Evolutionary conservation across 2,329 filamentous ascomycete genomes (phyloP).

Genomic region (Diaporthe velutina): DNA sequence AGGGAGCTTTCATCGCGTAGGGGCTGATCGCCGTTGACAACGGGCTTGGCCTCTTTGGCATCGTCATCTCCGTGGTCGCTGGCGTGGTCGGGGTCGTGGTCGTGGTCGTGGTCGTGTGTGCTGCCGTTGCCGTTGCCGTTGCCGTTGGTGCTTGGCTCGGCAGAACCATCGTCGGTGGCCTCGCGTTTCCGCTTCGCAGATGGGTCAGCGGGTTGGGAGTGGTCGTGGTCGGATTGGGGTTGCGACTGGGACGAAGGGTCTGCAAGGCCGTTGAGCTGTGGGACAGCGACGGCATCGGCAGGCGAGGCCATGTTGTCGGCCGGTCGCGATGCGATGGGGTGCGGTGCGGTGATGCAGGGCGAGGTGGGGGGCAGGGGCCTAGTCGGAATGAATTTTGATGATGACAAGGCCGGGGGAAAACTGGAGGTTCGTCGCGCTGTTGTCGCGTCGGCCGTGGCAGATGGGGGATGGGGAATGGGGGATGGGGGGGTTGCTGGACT

Average conservation of each 20-base stretch:
- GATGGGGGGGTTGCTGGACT: constrained; percentile 12
- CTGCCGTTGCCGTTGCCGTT: background rate
- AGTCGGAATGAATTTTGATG: constrained; percentile 34
- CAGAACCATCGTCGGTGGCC: constrained; percentile 53
- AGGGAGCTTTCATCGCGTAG: constrained; percentile 51
- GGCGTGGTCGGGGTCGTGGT: constrained; percentile 48
- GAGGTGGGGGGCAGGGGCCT: constrained; percentile 32
- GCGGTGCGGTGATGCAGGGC: constrained; percentile 27
- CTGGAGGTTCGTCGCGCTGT: constrained; percentile 37
- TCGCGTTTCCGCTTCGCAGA: constrained; percentile 71
- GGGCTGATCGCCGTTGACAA: constrained; percentile 44
- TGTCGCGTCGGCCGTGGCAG: constrained; percentile 37
- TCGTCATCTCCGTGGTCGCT: constrained; percentile 32
- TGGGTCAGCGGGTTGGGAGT: constrained; percentile 47
- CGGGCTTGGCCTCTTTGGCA: constrained; percentile 45
- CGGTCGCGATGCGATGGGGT: constrained; percentile 30
- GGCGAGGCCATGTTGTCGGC: constrained; percentile 48
- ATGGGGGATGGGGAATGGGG: constrained; percentile 28
- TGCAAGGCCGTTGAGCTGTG: constrained; percentile 49
- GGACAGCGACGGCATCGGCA: constrained; percentile 44
- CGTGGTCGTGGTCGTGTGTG: constrained; percentile 38
- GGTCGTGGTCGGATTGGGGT: constrained; percentile 46
- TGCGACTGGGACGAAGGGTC: constrained; percentile 42
- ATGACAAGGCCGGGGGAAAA: constrained; percentile 36
- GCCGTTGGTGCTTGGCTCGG: constrained; percentile 41